Percentiles rank a stretch among this genome's conserved stretches.
These are phyloP conservation scores for Dendrocalamus latiflorus DNA, from an alignment of 202 grass and related monocot species.

Conservation along the genomic window DNA sequence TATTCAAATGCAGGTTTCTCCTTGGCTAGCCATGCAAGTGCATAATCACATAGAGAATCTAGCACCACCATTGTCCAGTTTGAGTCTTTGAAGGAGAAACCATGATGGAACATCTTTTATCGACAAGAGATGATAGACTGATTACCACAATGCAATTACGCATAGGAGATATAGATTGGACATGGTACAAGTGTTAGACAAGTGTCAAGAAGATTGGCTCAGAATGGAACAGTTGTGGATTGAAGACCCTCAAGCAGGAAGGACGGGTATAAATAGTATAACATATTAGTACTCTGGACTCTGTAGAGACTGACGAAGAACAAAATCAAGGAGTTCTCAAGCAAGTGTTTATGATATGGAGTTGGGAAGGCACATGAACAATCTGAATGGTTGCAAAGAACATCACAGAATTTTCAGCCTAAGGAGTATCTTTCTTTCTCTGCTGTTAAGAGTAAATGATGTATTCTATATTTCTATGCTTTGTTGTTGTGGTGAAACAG, in stretches of 20 bases:
- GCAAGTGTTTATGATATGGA: background rate
- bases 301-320: background rate
- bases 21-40: background rate
- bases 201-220: too few species aligned
- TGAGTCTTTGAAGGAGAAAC: background rate
- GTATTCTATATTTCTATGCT: background rate
- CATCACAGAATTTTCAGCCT: background rate
- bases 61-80: background rate
- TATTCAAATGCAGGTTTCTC: too few species aligned
- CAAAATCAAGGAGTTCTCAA: background rate
- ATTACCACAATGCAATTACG: background rate
- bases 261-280: background rate
- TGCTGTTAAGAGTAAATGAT: background rate
- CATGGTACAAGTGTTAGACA: background rate
- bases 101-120: background rate
- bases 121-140: background rate
- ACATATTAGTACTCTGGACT: background rate
- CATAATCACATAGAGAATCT: background rate
- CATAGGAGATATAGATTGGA: background rate
- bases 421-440: background rate
- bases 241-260: background rate
- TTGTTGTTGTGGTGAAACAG: constrained; percentile 1
- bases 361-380: background rate
- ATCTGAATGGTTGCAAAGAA: background rate
- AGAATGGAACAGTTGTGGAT: background rate